A percentile compares a stretch with the other conserved stretches of the same genome.
phyloP scores from a whole-genome alignment of 164 flowering plant genomes.

The Aristolochia fimbriata region DNA sequence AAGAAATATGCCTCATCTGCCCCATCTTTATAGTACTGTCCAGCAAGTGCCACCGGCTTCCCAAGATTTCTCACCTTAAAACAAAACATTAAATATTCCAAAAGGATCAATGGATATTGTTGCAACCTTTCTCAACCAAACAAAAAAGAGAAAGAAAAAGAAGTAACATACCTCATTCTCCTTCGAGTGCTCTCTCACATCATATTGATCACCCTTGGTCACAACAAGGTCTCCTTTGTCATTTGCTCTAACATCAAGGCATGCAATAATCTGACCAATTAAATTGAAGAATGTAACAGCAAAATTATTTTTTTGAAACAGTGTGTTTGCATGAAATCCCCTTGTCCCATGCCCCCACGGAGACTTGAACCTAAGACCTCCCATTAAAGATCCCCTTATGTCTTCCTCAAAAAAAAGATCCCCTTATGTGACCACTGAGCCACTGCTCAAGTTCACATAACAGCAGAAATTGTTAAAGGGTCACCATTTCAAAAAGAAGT shows the following conservation, averaged over 20 bases:
- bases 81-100: not conserved
- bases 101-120: not conserved
- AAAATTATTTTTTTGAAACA: too few species aligned
- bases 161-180: slow-evolving; percentile 67
- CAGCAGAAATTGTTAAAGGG: not conserved
- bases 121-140: not conserved
- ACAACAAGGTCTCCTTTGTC: slow-evolving; percentile 96
- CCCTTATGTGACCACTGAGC: too few species aligned
- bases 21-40: slow-evolving; percentile 84
- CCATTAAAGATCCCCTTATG: too few species aligned
- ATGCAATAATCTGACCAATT: slow-evolving; percentile 71
- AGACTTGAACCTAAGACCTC: too few species aligned
- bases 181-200: slow-evolving; percentile 84
- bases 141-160: not conserved
- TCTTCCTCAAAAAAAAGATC: too few species aligned
- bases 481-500: not conserved
- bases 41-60: slow-evolving; percentile 96
- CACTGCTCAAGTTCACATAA: too few species aligned
- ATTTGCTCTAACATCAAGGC: slow-evolving; percentile 96
- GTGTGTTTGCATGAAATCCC: too few species aligned
- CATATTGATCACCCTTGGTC: slow-evolving; percentile 96
- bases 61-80: slow-evolving; percentile 92
- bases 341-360: too few species aligned
- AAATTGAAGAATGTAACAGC: not conserved
- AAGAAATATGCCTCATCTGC: slow-evolving; percentile 79